These are phyloP conservation scores for Cordyceps javanica DNA, from an alignment of 2,329 filamentous ascomycete genomes.

Conservation along the genomic window DNA sequence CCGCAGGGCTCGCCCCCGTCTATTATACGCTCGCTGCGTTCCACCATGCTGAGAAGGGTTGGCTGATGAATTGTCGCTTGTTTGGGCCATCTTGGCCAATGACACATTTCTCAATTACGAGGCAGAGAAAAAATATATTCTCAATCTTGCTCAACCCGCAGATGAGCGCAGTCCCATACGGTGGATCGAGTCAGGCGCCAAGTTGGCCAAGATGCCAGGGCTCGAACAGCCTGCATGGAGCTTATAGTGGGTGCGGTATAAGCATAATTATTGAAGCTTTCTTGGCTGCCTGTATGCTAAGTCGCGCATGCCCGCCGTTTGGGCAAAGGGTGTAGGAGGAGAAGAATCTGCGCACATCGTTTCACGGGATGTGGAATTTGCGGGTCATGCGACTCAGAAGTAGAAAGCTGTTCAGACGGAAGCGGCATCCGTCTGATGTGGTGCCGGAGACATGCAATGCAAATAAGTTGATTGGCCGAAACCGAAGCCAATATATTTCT, in stretches of 20 bases:
- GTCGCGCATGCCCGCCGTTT: neutral
- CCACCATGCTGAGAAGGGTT: neutral
- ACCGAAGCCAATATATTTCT: neutral
- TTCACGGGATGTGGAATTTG: slow-evolving; percentile 4
- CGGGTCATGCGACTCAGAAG: neutral
- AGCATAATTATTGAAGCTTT: neutral
- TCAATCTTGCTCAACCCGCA: slow-evolving; percentile 8
- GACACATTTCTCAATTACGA: neutral
- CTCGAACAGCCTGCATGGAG: neutral
- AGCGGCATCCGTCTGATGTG: neutral
- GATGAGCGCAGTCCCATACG: neutral
- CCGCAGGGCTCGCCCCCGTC: neutral
- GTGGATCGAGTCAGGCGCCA: slow-evolving; percentile 1
- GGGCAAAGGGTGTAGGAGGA: neutral
- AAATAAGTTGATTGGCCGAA: neutral
- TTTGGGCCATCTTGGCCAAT: neutral
- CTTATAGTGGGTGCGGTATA: neutral
- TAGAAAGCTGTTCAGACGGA: neutral
- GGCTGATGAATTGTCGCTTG: neutral
- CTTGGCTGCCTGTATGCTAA: neutral
- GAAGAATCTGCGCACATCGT: neutral
- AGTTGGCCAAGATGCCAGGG: neutral
- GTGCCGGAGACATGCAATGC: neutral
- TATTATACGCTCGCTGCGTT: neutral
- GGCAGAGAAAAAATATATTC: neutral